Evolutionary conservation across 441 rosid genomes (phyloP), one percentile per base, ranked within the genome.

Genomic region (Populus hybrid): DNA sequence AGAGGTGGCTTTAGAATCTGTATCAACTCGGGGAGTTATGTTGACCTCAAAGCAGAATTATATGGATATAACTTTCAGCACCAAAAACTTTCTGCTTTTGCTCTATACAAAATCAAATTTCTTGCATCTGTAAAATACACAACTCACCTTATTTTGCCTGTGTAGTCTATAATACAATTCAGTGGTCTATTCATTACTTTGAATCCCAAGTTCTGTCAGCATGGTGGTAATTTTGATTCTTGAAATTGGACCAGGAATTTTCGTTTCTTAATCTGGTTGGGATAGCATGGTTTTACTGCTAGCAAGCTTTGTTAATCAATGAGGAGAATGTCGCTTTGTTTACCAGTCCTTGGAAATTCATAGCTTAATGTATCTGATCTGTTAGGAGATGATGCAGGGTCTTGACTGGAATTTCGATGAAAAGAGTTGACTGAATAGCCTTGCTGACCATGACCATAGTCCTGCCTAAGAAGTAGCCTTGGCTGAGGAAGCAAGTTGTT

Each of bases 1-100:
- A 79, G 89, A 82, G 87, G 80, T 84, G 85, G 84, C 73, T 79
- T 84, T 77, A 83, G 88, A 80, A 82, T 78, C 82, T 86, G 87
- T 86, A 86, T 81, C 75, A 78, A 82, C 85, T 71, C 71, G 65
- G 75, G 61, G 75, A 63, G 72, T 71, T 78, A 64, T 61, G 69
- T 26, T 79, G 82, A 74, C 61, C 80, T 70, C 63, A 71, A 67
- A 83, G 81, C 85, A 83, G 86, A 78, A 71, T 79, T 28, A 64
- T 67, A 76, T 70, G 80, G 40, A 73, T 53, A 73, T 57, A 76
- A 36, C 24, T 59, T 65, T 71, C 65, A 69, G 80, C 71, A 20
- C 32, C 66, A 32, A 12, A 26, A 65, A 26, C 67, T 26, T 67
- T 77, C 79, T 76, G 85, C 84, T 76, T 76, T 74, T 75, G 79